phyloP scores from a whole-genome alignment of 2,329 filamentous ascomycete species.

The Helotiales sp. region DNA sequence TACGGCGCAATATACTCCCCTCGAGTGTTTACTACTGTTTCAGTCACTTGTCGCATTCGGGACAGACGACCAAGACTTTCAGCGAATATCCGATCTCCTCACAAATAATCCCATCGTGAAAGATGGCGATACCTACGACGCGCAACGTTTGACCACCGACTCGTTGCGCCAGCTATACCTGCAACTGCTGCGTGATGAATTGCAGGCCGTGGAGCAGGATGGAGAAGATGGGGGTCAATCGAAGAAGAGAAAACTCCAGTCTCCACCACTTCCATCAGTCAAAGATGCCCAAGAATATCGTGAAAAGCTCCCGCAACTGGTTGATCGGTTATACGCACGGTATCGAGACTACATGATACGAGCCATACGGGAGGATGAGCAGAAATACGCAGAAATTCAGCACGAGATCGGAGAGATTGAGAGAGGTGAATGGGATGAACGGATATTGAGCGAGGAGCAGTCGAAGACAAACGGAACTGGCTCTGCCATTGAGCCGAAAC shows the following conservation, averaged over 20 bases:
- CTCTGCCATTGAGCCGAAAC: neutral
- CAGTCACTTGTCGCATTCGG: constrained; percentile 73
- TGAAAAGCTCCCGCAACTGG: constrained; percentile 68
- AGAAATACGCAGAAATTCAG: constrained; percentile 60
- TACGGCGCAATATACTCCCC: constrained; percentile 70
- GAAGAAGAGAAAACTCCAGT: constrained; percentile 74
- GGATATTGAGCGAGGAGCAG: constrained; percentile 29
- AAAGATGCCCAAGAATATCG: constrained; percentile 64
- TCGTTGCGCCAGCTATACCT: constrained; percentile 79
- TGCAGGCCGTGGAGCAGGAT: constrained; percentile 49
- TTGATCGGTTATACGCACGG: constrained; percentile 71
- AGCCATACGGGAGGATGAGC: constrained; percentile 75
- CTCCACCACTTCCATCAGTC: constrained; percentile 62
- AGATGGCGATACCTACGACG: constrained; percentile 70
- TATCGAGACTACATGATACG: constrained; percentile 71
- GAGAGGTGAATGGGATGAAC: constrained; percentile 54
- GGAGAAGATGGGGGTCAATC: constrained; percentile 49
- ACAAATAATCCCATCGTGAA: constrained; percentile 72
- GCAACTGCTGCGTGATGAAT: constrained; percentile 72
- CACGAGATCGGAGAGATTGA: constrained; percentile 70
- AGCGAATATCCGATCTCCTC: constrained; percentile 71
- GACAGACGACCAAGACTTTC: constrained; percentile 64
- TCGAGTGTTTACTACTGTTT: constrained; percentile 85
- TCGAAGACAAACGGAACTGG: constrained; percentile 17
- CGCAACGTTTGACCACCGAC: constrained; percentile 71